Percentiles rank a stretch among this genome's conserved stretches.
These are phyloP conservation scores for Ophiostoma triangulosporum DNA, from an alignment of 2,329 filamentous ascomycete species.

Conservation along the genomic window DNA sequence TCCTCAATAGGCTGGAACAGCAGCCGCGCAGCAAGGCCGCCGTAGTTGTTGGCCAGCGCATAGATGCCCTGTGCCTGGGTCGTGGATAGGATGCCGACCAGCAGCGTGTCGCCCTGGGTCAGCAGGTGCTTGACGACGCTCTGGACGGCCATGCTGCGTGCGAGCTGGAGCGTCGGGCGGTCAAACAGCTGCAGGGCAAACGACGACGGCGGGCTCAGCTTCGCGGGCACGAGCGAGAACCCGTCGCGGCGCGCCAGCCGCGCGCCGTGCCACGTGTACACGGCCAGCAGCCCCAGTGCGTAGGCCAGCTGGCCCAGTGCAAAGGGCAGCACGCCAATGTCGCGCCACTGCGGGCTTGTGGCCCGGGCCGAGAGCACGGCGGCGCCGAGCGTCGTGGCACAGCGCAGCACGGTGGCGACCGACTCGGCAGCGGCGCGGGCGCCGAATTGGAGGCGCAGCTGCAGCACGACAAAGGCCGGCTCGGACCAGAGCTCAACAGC, in stretches of 20 bases:
- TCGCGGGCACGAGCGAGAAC: constrained; percentile 54
- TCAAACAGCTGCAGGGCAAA: constrained; percentile 53
- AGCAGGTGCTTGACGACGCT: constrained; percentile 83
- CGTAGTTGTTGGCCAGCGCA: constrained; percentile 87
- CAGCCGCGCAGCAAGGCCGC: constrained; percentile 73
- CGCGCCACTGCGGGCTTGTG: constrained; percentile 18
- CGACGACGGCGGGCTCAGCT: constrained; percentile 28
- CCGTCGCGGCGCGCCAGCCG: constrained; percentile 39
- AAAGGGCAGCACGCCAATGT: constrained; percentile 73
- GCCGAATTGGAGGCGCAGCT: constrained; percentile 67
- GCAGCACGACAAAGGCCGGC: constrained; percentile 78
- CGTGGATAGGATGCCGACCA: constrained; percentile 66
- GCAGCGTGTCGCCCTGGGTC: constrained; percentile 85
- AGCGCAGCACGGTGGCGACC: constrained; percentile 65
- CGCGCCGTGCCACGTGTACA: constrained; percentile 55
- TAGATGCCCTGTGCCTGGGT: constrained; percentile 80
- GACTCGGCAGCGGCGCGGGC: constrained; percentile 74
- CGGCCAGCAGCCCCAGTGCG: constrained; percentile 49
- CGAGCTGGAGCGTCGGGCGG: constrained; percentile 54
- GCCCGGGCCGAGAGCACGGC: constrained; percentile 37
- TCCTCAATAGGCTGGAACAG: constrained; percentile 94
- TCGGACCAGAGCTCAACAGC: constrained; percentile 70
- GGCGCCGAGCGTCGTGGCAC: constrained; percentile 56
- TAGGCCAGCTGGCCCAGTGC: constrained; percentile 76
- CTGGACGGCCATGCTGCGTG: constrained; percentile 74